Evolutionary conservation across 805 yeast species (phyloP), one percentile per base, ranked within the genome.

Genomic region (Kazachstania viticola): DNA sequence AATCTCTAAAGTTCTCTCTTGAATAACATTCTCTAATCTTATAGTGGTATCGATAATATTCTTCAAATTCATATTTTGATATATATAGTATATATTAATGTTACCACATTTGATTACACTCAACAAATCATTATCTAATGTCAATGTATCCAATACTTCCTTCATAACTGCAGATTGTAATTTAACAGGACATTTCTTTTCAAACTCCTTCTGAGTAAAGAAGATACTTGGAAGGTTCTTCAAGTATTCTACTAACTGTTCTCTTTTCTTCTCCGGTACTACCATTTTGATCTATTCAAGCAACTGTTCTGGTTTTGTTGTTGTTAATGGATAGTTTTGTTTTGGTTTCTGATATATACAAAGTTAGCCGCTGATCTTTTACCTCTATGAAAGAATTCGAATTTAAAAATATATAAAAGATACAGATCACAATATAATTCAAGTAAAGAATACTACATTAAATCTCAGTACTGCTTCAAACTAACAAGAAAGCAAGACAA

Each of bases 81-180:
- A 32, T 13, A 32, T 18, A 15, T 29, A 72, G 36, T 69, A 72
- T 3, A 70, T 51, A 32, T 67, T 67, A 11, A 66, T 58, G 11
- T 58, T 55, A 0, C 79, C 80, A 45, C 79, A 71, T 46, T 73
- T 73, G 37, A 69, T 74, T 25, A 62, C 59, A 27, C 61, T 62
- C 6, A 39, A 12, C 7, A 34, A 17, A 5, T 29, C 21, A 3
- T 37, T 29, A 11, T 27, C 22, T 8, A 8, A 28, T 9, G 35
- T 29, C 3, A 38, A 14, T 12, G 24, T 26, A 25, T 35, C 37
- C 9, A 38, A n/a, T 14, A 21, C 16, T 11, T 35, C 39, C 24
- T 31, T 35, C 25, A 33, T 21, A 3, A 25, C 24, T 5, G 17
- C 25, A 7, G 33, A 22, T 25, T 36, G 35, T 25, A 27, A 27